Evolutionary conservation across 441 rosid genomes (phyloP).

Genomic region (Breynia disticha): DNA sequence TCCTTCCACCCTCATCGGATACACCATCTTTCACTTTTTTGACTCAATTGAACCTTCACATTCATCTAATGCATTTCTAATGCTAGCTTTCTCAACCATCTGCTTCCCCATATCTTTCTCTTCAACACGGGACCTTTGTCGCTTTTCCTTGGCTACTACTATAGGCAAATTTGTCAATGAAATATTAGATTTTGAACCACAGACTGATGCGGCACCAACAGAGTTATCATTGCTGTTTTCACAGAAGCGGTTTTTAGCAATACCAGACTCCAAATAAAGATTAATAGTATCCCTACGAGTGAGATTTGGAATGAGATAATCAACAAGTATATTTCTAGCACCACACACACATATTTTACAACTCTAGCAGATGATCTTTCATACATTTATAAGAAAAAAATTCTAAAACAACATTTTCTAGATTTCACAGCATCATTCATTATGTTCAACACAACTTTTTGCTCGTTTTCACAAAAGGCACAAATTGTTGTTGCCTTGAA

Average conservation of each 20-base stretch:
- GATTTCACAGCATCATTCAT: conserved; percentile 83
- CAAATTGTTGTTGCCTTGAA: too few species aligned
- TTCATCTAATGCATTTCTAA: conserved; percentile 30
- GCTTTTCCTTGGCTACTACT: conserved; percentile 46
- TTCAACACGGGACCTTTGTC: neutral
- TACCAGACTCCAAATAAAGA: conserved; percentile 62
- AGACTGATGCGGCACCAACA: neutral
- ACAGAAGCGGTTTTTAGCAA: conserved; percentile 30
- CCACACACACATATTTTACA: conserved; percentile 58
- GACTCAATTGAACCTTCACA: conserved; percentile 53
- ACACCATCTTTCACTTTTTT: conserved; percentile 32
- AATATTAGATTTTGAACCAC: conserved; percentile 19
- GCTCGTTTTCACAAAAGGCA: too few species aligned
- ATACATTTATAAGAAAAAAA: conserved; percentile 71
- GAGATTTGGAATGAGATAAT: conserved; percentile 77
- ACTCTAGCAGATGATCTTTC: conserved; percentile 14
- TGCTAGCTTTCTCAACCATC: conserved; percentile 29
- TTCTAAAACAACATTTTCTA: conserved; percentile 72
- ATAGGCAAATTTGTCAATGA: conserved; percentile 40
- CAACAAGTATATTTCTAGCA: conserved; percentile 54
- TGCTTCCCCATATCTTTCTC: conserved; percentile 19
- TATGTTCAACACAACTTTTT: too few species aligned
- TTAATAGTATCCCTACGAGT: conserved; percentile 71
- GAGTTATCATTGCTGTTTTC: conserved; percentile 46
- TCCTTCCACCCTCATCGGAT: conserved; percentile 51